A percentile compares a stretch with the other conserved stretches of the same genome.
phyloP scores from a whole-genome alignment of 768 basidiomycete genomes.

The Suillus lakei region DNA sequence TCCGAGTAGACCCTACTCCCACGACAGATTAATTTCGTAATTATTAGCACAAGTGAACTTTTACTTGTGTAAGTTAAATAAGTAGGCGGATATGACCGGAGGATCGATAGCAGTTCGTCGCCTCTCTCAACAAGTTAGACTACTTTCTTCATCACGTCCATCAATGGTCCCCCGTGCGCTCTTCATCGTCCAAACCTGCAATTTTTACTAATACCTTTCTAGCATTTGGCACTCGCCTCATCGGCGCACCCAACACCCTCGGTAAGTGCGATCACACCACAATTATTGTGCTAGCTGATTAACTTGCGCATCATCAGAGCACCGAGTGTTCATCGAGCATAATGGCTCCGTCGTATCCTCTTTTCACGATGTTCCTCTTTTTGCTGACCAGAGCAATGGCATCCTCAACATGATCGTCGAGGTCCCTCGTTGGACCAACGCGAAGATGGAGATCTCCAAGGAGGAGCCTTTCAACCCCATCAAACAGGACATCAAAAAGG shows the following conservation, averaged over 20 bases:
- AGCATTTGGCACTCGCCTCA: conserved; percentile 78
- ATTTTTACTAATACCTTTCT: conserved; percentile 17
- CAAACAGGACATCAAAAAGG: conserved; percentile 99
- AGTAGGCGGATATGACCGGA: conserved; percentile 34
- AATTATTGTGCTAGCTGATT: conserved; percentile 23
- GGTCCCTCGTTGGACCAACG: conserved; percentile 99
- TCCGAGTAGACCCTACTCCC: neutral
- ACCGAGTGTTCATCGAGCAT: conserved; percentile 94
- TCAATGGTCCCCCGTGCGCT: conserved; percentile 45
- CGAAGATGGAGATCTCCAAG: conserved; percentile 99
- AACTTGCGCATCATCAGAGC: conserved; percentile 60
- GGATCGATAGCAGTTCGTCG: conserved; percentile 36
- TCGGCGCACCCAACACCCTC: conserved; percentile 92
- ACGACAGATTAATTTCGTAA: neutral
- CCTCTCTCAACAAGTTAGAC: conserved; percentile 66
- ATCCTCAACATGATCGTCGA: conserved; percentile 99
- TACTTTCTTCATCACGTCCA: conserved; percentile 46
- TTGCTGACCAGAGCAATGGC: conserved; percentile 92
- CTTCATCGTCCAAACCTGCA: conserved; percentile 12
- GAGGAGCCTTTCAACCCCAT: conserved; percentile 99
- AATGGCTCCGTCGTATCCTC: conserved; percentile 82
- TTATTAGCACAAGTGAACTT: neutral
- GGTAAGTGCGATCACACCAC: conserved; percentile 53
- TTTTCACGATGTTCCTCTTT: conserved; percentile 98
- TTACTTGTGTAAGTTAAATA: conserved; percentile 7